Base-by-base conservation (phyloP, 108 stramenopile genomes). In the Skeletonema grethae region DNA sequence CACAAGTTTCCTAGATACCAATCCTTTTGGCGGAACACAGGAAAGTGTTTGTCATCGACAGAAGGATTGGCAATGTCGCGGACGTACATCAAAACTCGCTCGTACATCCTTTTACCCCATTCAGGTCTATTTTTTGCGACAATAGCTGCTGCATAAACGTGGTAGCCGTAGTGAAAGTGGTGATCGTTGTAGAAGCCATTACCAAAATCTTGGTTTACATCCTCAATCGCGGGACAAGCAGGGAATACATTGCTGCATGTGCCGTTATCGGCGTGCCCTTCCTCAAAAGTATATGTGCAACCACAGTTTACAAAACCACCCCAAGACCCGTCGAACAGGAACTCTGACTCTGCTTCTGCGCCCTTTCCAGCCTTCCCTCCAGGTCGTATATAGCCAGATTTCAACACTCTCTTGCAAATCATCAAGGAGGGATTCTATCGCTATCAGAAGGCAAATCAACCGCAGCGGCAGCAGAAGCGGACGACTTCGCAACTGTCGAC, bases 11-110 rank as follows among this genome's bases (percentile, higher is more conserved):
- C 97, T 59, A 96, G 79, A 56, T 86, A 92, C 87, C 90, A 92
- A 75, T 95, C 93, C 73, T 92, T 95, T 77, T 97, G 95, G 8
- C 97, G 80, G 65, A 79, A 96, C n/a, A 83, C 66, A 9, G 96
- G 96, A 75, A 97, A 98, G 67, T 79, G 84, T 5, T 72, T 62
- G 69, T 98, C 97, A 15, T 84, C 73, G 8, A 70, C 39, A 8
- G 92, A 93, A 43, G 96, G 96, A 67, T 98, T 98, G 3, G 97
- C 97, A 80, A 98, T 94, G 72, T 94, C 89, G 41, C 96, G 88
- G 39, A 98, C 88, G 16, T 96, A 82, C 15, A 94, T 61, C 7
- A 97, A 70, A 48, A 97, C 90, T 16, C 83, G 75, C 59, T 98
- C 93, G 67, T 84, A 93, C 58, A 93, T 76, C 58, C 92, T 75